These are phyloP conservation scores for Zalerion maritima DNA, from an alignment of 495 filamentous ascomycete species.

Conservation along the genomic window DNA sequence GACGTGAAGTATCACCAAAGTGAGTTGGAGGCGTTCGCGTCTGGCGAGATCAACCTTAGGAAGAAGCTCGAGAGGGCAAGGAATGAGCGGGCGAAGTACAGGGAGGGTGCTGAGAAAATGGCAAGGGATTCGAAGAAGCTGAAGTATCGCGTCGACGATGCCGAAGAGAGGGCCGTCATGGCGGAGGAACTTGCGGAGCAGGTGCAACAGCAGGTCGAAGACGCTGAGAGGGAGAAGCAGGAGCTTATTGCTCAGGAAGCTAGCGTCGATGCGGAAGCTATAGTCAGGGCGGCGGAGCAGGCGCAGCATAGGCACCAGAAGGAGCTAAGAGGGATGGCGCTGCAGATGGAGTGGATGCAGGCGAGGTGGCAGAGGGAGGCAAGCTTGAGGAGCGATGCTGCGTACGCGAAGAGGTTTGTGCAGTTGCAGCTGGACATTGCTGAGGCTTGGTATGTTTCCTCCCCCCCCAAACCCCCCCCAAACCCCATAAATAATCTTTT, in stretches of 20 bases:
- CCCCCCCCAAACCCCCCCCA: slow-evolving; percentile 7
- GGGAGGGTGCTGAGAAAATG: slow-evolving; percentile 27
- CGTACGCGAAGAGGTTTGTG: slow-evolving; percentile 65
- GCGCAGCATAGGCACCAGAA: slow-evolving; percentile 51
- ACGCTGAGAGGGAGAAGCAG: too few relatives aligned
- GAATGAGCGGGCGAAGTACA: slow-evolving; percentile 28
- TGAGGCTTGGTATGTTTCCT: slow-evolving; percentile 63
- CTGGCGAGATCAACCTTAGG: slow-evolving; percentile 19
- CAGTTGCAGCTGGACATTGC: slow-evolving; percentile 68
- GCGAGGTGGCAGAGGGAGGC: slow-evolving; percentile 66
- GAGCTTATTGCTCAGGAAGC: too few relatives aligned
- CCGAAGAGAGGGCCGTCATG: too few relatives aligned
- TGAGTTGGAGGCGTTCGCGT: slow-evolving; percentile 18
- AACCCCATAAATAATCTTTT: slow-evolving; percentile 7
- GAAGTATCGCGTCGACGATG: slow-evolving; percentile 14
- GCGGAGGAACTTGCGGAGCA: too few relatives aligned
- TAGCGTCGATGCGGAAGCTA: slow-evolving; percentile 18
- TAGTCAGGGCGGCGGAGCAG: slow-evolving; percentile 34
- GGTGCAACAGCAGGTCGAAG: too few relatives aligned
- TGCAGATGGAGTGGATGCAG: slow-evolving; percentile 81
- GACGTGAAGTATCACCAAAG: slow-evolving; percentile 24
- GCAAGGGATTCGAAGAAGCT: slow-evolving; percentile 24
- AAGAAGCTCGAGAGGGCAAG: slow-evolving; percentile 32
- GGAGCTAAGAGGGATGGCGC: slow-evolving; percentile 69
- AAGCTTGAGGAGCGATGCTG: slow-evolving; percentile 58